Conservation (phyloP, 495 filamentous ascomycete species). For the Aspergillus saccharolyticus region DNA sequence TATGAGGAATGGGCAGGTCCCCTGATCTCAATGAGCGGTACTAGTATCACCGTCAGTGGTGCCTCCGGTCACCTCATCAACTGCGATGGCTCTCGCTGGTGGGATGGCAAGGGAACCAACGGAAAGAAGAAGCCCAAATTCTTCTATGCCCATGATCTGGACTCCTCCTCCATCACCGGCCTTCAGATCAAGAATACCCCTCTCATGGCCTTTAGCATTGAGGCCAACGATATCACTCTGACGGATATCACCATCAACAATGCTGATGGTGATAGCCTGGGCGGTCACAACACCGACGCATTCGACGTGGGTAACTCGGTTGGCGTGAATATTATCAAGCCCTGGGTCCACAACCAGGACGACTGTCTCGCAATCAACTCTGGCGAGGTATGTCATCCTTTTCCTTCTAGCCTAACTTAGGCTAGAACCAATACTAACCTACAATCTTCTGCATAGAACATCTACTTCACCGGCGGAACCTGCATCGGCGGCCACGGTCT, state of each 20-base stretch:
- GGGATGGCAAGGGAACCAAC: conserved; percentile 43
- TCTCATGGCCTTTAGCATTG: conserved; percentile 58
- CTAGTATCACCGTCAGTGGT: conserved; percentile 40
- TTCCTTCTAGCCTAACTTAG: not conserved
- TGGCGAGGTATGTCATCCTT: conserved; percentile 31
- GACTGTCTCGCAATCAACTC: conserved; percentile 64
- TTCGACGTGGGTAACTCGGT: conserved; percentile 56
- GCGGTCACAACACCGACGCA: conserved; percentile 59
- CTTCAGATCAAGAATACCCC: conserved; percentile 54
- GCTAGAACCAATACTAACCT: not conserved
- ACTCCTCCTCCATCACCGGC: conserved; percentile 36
- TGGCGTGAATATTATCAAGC: conserved; percentile 48
- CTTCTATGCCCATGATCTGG: conserved; percentile 42
- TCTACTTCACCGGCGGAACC: conserved; percentile 48
- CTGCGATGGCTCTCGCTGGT: conserved; percentile 39
- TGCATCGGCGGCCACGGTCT: conserved; percentile 60
- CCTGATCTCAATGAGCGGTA: conserved; percentile 45
- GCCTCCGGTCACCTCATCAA: conserved; percentile 39
- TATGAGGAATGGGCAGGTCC: conserved; percentile 51
- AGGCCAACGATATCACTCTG: conserved; percentile 46
- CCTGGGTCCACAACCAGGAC: conserved; percentile 58
- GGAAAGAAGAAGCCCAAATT: conserved; percentile 50
- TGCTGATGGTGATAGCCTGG: conserved; percentile 47
- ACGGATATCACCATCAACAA: conserved; percentile 56
- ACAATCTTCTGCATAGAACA: conserved; percentile 33